Evolutionary conservation across 495 filamentous ascomycete species (phyloP), one percentile per base, ranked within the genome.

Genomic region (Corynascus novoguineensis): DNA sequence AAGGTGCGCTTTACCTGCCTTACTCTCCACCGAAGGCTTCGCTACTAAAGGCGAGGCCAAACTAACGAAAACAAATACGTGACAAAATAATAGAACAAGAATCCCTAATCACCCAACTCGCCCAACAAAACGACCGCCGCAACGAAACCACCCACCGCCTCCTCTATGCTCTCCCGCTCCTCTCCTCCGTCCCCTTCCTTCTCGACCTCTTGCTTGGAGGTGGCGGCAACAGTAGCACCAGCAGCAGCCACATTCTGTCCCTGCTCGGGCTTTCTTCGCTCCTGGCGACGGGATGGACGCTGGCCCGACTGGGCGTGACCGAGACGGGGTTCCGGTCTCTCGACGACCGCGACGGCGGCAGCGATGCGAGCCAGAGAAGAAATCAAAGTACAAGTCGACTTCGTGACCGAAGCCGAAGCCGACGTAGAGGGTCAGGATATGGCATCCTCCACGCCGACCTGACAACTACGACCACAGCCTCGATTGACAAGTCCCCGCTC

Each of bases 31-130:
- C 35, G 27, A 1, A 24, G 22, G 35, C 21, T 19, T 10, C 6
- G 15, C 19, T 10, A 17, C 21, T 40, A 9, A 48, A 11, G 41
- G 46, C 19, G n/a, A 24, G 22, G 35, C 21, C 28, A 17, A 14
- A 22, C 19, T 10, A 17, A 25, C 46, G 10, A 48, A 11, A 46
- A 50, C 19, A 11, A 5, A 53, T 24, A n/a, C 21, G 5, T 11
- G 25, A n/a, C 19, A 32, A 5, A 4, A 53, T 38, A 53, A 31
- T 64, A 82, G 85, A 90, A 66, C 89, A 93, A 74, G 88, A 91
- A 63, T 68, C 71, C 47, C 71, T 90, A 0, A 91, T 93, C 60
- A 55, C 65, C 11, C 62, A 70, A 57, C 77, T 92, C 19, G 66
- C 77, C 32, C 46, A 37, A 17, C 73, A 86, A 61, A 84, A 90